Conservation (phyloP, 176 grass and related monocot genomes). For the Calamus simplicifolius region DNA sequence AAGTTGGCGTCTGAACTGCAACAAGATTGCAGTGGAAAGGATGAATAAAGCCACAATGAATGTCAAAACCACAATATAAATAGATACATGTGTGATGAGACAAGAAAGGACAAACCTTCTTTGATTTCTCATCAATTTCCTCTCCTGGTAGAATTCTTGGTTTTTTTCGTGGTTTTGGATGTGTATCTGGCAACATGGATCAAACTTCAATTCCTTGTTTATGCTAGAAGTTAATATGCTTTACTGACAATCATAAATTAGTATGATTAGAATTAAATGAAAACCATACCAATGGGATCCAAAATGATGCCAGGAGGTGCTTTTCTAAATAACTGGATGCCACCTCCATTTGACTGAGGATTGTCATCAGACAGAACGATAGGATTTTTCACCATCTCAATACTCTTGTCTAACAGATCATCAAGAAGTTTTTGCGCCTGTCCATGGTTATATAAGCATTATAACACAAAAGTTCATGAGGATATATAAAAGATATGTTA, state of each 20-base stretch:
- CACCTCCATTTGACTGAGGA: slow-evolving; percentile 34
- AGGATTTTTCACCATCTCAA: slow-evolving; percentile 56
- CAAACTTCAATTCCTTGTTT: slow-evolving; percentile 23
- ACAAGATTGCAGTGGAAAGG: slow-evolving; percentile 2
- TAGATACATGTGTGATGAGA: neutral
- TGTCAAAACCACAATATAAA: neutral
- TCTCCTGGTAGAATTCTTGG: slow-evolving; percentile 64
- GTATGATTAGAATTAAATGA: slow-evolving; percentile 1
- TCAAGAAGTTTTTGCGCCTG: slow-evolving; percentile 83
- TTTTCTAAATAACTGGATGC: slow-evolving; percentile 70
- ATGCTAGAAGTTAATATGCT: slow-evolving; percentile 10
- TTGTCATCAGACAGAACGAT: slow-evolving; percentile 21
- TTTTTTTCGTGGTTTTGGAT: slow-evolving; percentile 48
- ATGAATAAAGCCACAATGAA: neutral
- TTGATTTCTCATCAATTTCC: slow-evolving; percentile 72
- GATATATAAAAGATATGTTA: no score
- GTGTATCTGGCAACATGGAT: slow-evolving; percentile 45
- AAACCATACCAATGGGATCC: slow-evolving; percentile 39
- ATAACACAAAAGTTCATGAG: no score
- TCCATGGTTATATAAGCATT: slow-evolving; percentile 7
- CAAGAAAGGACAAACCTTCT: slow-evolving; percentile 49
- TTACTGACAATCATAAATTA: neutral
- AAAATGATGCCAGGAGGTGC: slow-evolving; percentile 70
- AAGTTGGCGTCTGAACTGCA: slow-evolving; percentile 76
- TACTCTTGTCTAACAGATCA: slow-evolving; percentile 62